Evolutionary conservation across 805 yeast species (phyloP).

Genomic region (Suhomyces sp.): DNA sequence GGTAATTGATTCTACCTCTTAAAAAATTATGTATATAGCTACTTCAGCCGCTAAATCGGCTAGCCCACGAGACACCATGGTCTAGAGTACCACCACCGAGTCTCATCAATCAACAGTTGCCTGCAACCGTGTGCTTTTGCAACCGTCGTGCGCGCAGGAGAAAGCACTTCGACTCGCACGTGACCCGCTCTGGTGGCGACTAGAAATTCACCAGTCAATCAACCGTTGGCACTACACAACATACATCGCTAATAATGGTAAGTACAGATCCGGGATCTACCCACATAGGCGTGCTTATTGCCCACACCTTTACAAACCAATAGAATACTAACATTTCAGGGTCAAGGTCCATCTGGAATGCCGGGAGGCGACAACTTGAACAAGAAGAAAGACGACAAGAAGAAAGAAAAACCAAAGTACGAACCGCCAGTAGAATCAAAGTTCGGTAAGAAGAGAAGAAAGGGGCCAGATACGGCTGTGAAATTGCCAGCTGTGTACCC

Average conservation of each 20-base stretch:
- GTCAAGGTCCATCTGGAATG: conserved; percentile 57
- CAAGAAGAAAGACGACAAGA: conserved; percentile 54
- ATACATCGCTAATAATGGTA: conserved; percentile 10
- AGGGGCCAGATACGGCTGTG: conserved; percentile 83
- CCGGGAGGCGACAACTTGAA: conserved; percentile 46
- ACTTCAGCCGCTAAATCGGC: too few relatives aligned
- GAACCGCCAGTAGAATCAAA: conserved; percentile 98
- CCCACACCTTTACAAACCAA: neutral
- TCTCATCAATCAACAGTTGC: too few relatives aligned
- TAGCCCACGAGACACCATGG: too few relatives aligned
- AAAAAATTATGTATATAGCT: too few relatives aligned
- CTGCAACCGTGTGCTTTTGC: neutral
- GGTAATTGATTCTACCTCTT: too few relatives aligned
- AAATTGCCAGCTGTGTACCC: conserved; percentile 88
- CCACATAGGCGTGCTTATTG: too few relatives aligned
- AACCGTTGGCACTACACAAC: neutral
- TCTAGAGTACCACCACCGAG: too few relatives aligned
- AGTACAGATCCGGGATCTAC: neutral
- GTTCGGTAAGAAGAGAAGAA: conserved; percentile 88
- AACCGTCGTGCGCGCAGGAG: neutral
- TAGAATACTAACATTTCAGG: conserved; percentile 31
- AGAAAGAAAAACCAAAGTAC: conserved; percentile 89
- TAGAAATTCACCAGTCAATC: conserved; percentile 5
- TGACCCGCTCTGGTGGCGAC: neutral
- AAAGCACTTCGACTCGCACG: neutral